Conservation (phyloP, 2,329 filamentous ascomycete genomes). For the Beauveria varroae region DNA sequence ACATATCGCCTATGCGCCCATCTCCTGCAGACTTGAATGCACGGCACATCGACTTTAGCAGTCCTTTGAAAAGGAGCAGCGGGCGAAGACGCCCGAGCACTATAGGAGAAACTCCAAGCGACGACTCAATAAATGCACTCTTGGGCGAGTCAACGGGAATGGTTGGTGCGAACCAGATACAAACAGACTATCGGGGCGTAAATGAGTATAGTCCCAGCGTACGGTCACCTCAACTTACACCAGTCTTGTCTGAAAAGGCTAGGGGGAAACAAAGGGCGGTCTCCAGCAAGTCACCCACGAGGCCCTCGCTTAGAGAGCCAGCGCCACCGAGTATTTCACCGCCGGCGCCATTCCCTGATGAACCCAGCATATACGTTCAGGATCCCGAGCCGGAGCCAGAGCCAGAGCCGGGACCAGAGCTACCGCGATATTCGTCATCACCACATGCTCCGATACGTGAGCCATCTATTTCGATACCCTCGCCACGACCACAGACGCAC, state of each 20-base stretch:
- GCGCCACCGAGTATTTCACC: background rate
- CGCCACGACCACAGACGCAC: background rate
- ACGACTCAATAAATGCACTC: conserved; percentile 19
- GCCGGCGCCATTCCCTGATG: background rate
- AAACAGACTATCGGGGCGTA: conserved; percentile 14
- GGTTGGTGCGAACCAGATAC: conserved; percentile 26
- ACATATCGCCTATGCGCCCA: conserved; percentile 42
- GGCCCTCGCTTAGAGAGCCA: background rate
- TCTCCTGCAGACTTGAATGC: conserved; percentile 32
- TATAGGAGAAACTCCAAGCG: conserved; percentile 20
- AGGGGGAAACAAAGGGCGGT: conserved; percentile 13
- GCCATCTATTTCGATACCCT: background rate
- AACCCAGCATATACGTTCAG: background rate
- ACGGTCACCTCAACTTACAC: background rate
- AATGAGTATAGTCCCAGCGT: conserved; percentile 1
- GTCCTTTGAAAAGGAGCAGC: conserved; percentile 8
- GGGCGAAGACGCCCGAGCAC: conserved; percentile 9
- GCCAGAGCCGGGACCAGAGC: background rate
- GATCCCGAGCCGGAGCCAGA: conserved; percentile 14
- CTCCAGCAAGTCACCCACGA: background rate
- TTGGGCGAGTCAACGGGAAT: conserved; percentile 31
- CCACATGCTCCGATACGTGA: background rate
- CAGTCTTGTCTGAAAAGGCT: conserved; percentile 13
- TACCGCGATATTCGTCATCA: background rate
- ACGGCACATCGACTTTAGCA: conserved; percentile 49